Base-by-base conservation (phyloP, 2,329 filamentous ascomycete species). In the Exutisphaerella laricina region DNA sequence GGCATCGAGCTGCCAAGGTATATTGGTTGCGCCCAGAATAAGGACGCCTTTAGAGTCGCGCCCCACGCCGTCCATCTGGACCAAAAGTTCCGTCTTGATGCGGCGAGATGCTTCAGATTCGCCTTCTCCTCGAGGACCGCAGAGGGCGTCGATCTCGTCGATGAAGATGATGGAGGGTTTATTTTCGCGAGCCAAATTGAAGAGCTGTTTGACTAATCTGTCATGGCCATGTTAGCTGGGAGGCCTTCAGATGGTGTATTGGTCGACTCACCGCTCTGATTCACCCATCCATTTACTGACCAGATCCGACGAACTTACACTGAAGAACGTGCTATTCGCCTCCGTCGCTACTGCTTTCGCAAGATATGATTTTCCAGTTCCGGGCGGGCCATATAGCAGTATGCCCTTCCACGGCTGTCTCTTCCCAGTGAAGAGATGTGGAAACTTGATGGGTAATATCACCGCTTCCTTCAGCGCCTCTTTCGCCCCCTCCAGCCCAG, bases 271-370 rank as follows among this genome's bases (percentile, higher is more conserved):
- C 87, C 88, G 80, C 79, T 98, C 92, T 74, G 86, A 94, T 69
- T 98, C 92, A 71, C 92, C 92, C 92, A 98, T 98, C 92, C 92
- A 98, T 65, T 98, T 98, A 66, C 88, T 95, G 48, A 98, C 92
- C 66, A 98, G 67, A 65, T 98, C 92, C 62, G 88, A 94, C 74
- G 87, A 94, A 69, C 87, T 94, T 54, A 98, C 90, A 61, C 88
- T 96, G 77, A 98, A 98, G 65, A 98, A 98, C 3, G 92, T 97
- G 68, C 89, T 96, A 68, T 98, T 97, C 46, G 92, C 92, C 69
- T 98, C 92, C 13, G 92, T 98, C 40, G 92, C 92, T 38, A 98
- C 90, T 2, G 92, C 92, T 68, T 97, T 98, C 50, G 92, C 92
- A 41, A 98, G 73, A 66, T 96, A 96, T 73, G 85, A 92, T 74